phyloP scores from a whole-genome alignment of 768 basidiomycete species.

The Leccinum uliginosum region DNA sequence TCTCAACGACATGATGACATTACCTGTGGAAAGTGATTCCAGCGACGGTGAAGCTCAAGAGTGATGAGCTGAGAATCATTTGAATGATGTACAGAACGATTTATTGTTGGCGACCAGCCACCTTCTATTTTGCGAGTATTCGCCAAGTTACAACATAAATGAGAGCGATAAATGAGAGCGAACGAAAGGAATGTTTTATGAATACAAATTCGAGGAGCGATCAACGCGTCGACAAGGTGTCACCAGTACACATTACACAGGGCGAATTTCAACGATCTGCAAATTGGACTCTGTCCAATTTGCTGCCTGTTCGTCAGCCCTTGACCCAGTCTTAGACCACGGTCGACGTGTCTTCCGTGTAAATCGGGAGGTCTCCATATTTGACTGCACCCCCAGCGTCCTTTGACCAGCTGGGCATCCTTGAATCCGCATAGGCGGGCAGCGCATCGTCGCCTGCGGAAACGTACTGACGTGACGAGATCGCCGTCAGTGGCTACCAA shows the following conservation, averaged over 20 bases:
- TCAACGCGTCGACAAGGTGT: slow-evolving; percentile 18
- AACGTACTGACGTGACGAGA: slow-evolving; percentile 33
- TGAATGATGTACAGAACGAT: slow-evolving; percentile 4
- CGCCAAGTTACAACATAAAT: not conserved
- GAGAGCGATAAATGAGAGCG: not conserved
- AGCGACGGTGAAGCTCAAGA: slow-evolving; percentile 4
- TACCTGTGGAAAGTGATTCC: slow-evolving; percentile 33
- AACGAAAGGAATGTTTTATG: not conserved
- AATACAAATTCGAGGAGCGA: slow-evolving; percentile 5
- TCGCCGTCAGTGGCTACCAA: not conserved
- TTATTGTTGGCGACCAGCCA: not conserved
- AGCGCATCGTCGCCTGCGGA: slow-evolving; percentile 33
- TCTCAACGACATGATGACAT: slow-evolving; percentile 69
- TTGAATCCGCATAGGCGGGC: slow-evolving; percentile 30
- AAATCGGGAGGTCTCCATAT: slow-evolving; percentile 41
- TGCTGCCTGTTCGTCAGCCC: not conserved
- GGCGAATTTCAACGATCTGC: not conserved
- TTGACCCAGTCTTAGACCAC: slow-evolving; percentile 2
- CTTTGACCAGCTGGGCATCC: slow-evolving; percentile 24
- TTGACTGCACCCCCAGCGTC: slow-evolving; percentile 25
- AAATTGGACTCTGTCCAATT: slow-evolving; percentile 8
- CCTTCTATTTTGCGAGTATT: not conserved
- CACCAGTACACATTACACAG: slow-evolving; percentile 4
- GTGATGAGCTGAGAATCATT: slow-evolving; percentile 1
- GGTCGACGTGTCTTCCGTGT: slow-evolving; percentile 33